Conservation (phyloP, 2,329 filamentous ascomycete genomes). For the Epichloe uncinata region DNA sequence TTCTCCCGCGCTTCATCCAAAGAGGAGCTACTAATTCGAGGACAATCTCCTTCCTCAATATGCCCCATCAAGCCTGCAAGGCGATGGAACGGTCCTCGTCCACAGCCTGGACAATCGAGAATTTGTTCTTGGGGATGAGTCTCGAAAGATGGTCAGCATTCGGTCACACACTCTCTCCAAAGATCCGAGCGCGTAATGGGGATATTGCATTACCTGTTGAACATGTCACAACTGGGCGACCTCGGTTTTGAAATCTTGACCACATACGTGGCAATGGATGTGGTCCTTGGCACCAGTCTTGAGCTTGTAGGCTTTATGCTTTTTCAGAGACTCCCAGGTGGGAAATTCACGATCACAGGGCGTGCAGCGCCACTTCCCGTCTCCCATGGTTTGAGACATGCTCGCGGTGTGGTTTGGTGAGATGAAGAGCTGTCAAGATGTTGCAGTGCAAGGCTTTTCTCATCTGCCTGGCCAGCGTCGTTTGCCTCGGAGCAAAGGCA, state of each 20-base stretch:
- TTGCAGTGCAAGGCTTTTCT: neutral
- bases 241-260: conserved; percentile 21
- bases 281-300: conserved; percentile 13
- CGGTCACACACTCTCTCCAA: neutral
- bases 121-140: conserved; percentile 20
- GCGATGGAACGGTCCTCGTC: conserved; percentile 20
- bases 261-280: conserved; percentile 26
- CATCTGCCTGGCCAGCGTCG: neutral
- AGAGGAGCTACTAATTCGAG: conserved; percentile 17
- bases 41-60: conserved; percentile 30
- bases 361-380: conserved; percentile 14
- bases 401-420: neutral
- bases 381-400: conserved; percentile 1
- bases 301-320: conserved; percentile 19
- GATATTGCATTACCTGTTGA: conserved; percentile 16
- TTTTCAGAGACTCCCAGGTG: conserved; percentile 11
- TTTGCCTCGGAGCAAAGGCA: neutral
- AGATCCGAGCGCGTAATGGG: neutral
- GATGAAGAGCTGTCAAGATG: neutral
- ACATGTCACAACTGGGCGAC: conserved; percentile 21
- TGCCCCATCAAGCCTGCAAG: conserved; percentile 29
- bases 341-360: conserved; percentile 17
- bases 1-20: conserved; percentile 23
- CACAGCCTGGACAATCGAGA: conserved; percentile 35
- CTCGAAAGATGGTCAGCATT: neutral